Base-by-base conservation (phyloP, 2,329 filamentous ascomycete genomes). In the Coleophoma eucalyptorum region DNA sequence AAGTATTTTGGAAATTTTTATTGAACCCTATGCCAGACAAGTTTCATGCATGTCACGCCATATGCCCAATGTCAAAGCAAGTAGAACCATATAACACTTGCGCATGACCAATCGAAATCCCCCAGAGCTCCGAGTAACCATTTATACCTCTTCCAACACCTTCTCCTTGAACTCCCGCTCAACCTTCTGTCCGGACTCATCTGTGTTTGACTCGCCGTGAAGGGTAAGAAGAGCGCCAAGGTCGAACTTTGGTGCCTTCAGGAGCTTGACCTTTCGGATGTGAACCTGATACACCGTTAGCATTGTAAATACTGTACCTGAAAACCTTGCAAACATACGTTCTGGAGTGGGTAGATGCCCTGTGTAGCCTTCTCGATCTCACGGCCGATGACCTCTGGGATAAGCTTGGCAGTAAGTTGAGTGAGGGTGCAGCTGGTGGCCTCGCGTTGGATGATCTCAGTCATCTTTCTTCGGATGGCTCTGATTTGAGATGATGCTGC, bases 281-380 rank as follows among this genome's bases (percentile, higher is more conserved):
- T 99, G 94, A 70, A 97, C 92, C 92, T 97, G n/a, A 56, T 52
- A 60, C 77, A 62, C 77, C 67, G 35, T 56, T 60, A 60, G 55
- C 44, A 51, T 41, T 35, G 26, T 5, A 47, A 21, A n/a, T 20
- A 26, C 21, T 16, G 13, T 31, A 11, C 34, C 18, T 26, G 26
- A 26, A 26, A 26, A 26, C 6, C 26, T 26, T 26, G 38, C 43
- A 54, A 52, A 80, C 84, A 59, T 80, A 97, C 94, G 78, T 97
- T 96, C 83, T 97, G 94, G 71, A 99, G 89, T 65, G 94, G 94
- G 81, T 99, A 99, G 79, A 99, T 99, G 77, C 94, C 93, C 81
- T 97, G 92, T 64, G 92, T 96, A 60, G 92, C 86, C 87, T 99
- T 99, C 87, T 99, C 94, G 65, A 99, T 99, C 83, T 97, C 94